Evolutionary conservation across 2,329 filamentous ascomycete species (phyloP), one percentile per base, ranked within the genome.

Genomic region (Alternaria postmessia): DNA sequence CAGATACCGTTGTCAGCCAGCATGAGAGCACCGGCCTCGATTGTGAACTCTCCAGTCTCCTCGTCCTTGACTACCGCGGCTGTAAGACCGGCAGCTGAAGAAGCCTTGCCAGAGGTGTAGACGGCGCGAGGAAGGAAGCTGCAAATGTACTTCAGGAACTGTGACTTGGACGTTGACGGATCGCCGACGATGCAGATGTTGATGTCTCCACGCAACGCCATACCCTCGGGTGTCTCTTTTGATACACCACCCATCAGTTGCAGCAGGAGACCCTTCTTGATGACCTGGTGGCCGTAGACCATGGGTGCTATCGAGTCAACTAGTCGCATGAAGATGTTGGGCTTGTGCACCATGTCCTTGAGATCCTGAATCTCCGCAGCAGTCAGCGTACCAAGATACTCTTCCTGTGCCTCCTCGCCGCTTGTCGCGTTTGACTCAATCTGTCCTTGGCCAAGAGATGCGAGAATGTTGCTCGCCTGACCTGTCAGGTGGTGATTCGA

Each of bases 131-230:
- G 95, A n/a, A 97, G 89, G 76, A 99, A 94, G 26, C 92, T 95
- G 83, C 94, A 97, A 65, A 99, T 91, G 75, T 99, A 99, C 82
- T 98, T 98, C 71, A 99, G 83, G 79, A 99, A 99, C 72, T 99
- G 95, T 32, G 94, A 97, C 79, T 99, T 99, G 67, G 93, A 96
- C 2, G 95, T 99, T 11, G 92, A 96, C 1, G 95, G 95, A 75
- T 99, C 95, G 61, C 95, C 95, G 59, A 99, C 95, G 69, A 99
- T 92, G 80, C 95, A 99, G 64, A 99, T 96, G 81, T 99, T 99
- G 83, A 99, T 94, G 75, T 99, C 95, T 68, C 95, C 95, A 86
- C 95, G 89, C 43, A 99, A 86, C 65, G 94, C 89, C 93, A 99
- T 97, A 63, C 93, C 94, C 80, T 99, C 95, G 0, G 93, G 87